Evolutionary conservation across 192 early-diverging fungal species (phyloP), one percentile per base, ranked within the genome.

Genomic region (Backusella liffmaniae): DNA sequence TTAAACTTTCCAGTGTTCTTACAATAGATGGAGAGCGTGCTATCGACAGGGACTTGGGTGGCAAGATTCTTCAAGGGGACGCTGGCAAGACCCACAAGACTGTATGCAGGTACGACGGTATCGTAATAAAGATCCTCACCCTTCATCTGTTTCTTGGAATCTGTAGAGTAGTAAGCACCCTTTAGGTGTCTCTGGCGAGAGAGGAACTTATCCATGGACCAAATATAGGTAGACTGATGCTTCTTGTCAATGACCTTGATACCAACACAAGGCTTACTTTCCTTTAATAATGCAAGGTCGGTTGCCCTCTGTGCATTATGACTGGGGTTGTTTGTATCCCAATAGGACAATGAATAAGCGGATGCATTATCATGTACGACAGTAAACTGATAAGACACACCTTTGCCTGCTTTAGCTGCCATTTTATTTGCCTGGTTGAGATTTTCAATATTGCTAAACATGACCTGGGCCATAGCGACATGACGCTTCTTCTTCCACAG

Each of bases 391-490:
- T 94, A 98, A 3, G 91, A 81, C 7, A 94, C 92, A 30, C 91
- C 79, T 53, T 93, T 94, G 4, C 83, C 85, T 30, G 95, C 86
- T 78, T 97, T 94, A 37, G 89, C 86, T 77, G 92, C 86, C 35
- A 95, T 92, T 6, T 95, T 86, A 75, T 97, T 98, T 46, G 95
- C 96, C 73, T 97, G 94, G 77, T 96, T 94, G 49, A 98, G 78
- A 12, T 90, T 76, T 3, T 86, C 82, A 0, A 88, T 88, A 67
- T 92, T 90, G 16, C 84, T 86, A 59, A 93, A 78, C 71, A 94
- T 90, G 10, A 84, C 81, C 66, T 92, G 87, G 7, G 90, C 89
- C 71, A 93, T 88, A 16, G 83, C 80, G 7, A 90, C 86, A 67
- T 84, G 83, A 70, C 90, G 80, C 70, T 89, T 83, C 13, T 76